Evolutionary conservation across 306 rosid species (phyloP), one percentile per base, ranked within the genome.

Genomic region (Corylus avellana): DNA sequence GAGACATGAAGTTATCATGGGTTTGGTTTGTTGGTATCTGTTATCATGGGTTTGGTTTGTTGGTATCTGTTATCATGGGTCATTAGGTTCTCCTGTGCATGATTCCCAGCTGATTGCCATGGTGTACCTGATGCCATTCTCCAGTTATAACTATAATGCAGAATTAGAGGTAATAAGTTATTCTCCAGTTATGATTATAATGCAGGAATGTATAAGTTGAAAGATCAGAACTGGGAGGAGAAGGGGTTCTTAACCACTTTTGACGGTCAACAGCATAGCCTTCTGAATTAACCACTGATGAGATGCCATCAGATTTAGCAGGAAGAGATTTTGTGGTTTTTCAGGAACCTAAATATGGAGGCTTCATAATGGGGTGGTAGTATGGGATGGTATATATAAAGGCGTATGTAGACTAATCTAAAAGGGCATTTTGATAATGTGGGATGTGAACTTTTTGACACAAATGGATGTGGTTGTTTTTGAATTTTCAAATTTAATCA

Each of bases 301-400:
- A 64, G 70, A 64, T 64, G 70, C 47, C 48, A 37, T 64, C 47
- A 16, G 22, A 72, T 49, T 27, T 72, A 48, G 42, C 39, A 25
- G 49, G 75, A 12, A 39, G 44, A 69, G 35, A 62, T 62, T 18
- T 69, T 69, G 51, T 20, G 55, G 59, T 49, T 49, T 47, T 72
- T 18, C 14, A 49, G 22, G 47, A 72, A 49, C 32, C 42, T 32
- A 50, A 49, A 48, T 72, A 29, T 25, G 18, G 75, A 7, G n/a
- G 10, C 39, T 27, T 49, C 22, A 12, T 32, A 71, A 71, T 1
- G 48, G n/a, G 27, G 20, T 14, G 47, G 70, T 32, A 4, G 37
- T 25, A 12, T 35, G 22, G 22, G 13, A 8, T 64, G 47, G 48
- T 64, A 32, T 42, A 32, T 42, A 20, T 56, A 56, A 56, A 56